phyloP scores from a whole-genome alignment of 148 eudicot genomes.

The Fagopyrum tataricum region DNA sequence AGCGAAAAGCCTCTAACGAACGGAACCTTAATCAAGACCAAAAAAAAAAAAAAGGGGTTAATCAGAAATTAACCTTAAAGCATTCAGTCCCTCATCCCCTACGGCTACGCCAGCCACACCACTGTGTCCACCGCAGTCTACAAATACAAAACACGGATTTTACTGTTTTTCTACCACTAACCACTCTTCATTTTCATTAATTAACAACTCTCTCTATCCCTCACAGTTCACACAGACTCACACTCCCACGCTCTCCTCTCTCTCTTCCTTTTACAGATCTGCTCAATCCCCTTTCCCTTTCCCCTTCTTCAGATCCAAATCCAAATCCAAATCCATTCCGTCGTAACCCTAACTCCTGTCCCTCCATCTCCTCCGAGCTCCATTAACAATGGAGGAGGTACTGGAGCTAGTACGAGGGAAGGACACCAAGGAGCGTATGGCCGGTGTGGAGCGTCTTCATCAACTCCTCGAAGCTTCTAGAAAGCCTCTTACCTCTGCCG shows the following conservation, averaged over 20 bases:
- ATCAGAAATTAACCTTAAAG: too few relatives aligned
- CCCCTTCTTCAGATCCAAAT: conserved; percentile 25
- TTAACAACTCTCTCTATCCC: not conserved
- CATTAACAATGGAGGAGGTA: conserved; percentile 71
- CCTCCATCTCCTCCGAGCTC: conserved; percentile 5
- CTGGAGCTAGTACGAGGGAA: conserved; percentile 66
- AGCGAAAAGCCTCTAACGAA: too few relatives aligned
- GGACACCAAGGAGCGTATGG: conserved; percentile 95
- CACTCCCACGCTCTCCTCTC: conserved; percentile 7
- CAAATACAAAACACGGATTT: not conserved
- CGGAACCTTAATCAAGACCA: too few relatives aligned
- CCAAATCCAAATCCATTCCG: conserved; percentile 17
- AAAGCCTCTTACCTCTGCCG: conserved; percentile 55
- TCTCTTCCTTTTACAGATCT: conserved; percentile 11
- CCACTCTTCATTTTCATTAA: not conserved
- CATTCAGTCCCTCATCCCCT: not conserved
- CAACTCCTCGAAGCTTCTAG: conserved; percentile 81
- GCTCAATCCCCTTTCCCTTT: not conserved
- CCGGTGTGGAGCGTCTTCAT: conserved; percentile 85
- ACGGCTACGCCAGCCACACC: not conserved
- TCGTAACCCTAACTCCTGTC: conserved; percentile 15
- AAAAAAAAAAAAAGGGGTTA: too few relatives aligned
- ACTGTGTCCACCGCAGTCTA: not conserved
- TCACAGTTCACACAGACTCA: conserved; percentile 8
- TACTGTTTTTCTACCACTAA: conserved; percentile 2